These are phyloP conservation scores for Isoetes taiwanensis DNA, from an alignment of 75 land plant species.

Conservation along the genomic window DNA sequence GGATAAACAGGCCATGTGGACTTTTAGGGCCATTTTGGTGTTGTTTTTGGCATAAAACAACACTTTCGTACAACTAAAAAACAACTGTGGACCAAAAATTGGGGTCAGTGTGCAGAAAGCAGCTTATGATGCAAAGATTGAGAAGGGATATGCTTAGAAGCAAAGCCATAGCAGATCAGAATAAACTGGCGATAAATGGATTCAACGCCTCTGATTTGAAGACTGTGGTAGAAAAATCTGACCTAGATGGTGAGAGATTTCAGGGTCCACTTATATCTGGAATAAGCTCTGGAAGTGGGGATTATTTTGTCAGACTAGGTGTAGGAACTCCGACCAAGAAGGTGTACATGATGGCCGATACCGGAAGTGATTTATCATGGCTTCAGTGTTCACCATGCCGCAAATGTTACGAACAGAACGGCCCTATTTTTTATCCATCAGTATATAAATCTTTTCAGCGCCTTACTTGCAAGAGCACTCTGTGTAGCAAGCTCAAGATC, in stretches of 20 bases:
- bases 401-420: conserved; percentile 2
- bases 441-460: neutral
- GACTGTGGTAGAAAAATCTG: too few relatives aligned
- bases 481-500: conserved; percentile 4
- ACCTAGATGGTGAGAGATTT: neutral
- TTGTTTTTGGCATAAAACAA: too few relatives aligned
- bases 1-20: too few relatives aligned
- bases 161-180: neutral
- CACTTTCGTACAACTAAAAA: too few relatives aligned
- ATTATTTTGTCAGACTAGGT: neutral
- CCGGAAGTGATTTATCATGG: conserved; percentile 3
- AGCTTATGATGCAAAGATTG: neutral
- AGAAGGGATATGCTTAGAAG: neutral
- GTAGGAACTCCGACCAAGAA: neutral
- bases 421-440: neutral
- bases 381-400: neutral
- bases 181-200: neutral
- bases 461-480: neutral
- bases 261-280: neutral
- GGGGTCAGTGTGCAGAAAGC: too few relatives aligned
- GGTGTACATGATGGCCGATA: conserved; percentile 4
- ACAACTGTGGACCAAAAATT: too few relatives aligned
- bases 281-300: neutral
- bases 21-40: too few relatives aligned
- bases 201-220: neutral